Base-by-base conservation (phyloP, 2,329 filamentous ascomycete genomes). In the Aureobasidium musti region DNA sequence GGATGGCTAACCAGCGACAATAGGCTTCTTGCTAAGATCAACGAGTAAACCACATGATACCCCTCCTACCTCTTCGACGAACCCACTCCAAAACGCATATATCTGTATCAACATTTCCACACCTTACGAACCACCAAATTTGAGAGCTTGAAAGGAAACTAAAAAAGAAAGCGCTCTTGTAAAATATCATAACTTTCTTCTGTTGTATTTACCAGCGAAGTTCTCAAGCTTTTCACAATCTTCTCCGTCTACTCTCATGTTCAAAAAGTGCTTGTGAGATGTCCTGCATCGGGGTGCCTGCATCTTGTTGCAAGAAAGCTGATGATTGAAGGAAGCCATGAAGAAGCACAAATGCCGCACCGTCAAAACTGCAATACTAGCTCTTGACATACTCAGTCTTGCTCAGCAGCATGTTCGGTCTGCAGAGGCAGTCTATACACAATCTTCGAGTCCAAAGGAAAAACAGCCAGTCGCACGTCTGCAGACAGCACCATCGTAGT, bases 11-110 rank as follows among this genome's bases (percentile, higher is more conserved):
- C 10, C 6, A 8, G 10, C 6, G 33, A 28, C n/a, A 28, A 30
- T 74, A 97, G 94, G 80, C 91, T 99, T 73, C 88, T 99, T 69
- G 95, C 95, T 80, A 99, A 98, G 90, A 97, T 99, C 87, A 97
- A 92, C 82, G 94, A 98, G 86, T 97, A 91, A 64, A 67, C 14
- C 13, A 21, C 37, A 64, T 54, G 61, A 64, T 64, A 64, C 61
- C 61, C 47, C 49, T 35, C 21, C 30, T 8, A 11, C 41, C 19
- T 23, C 45, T 17, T 35, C 39, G 30, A 63, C 43, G 33, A 63
- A 30, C 5, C 21, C 45, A 19, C 45, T 3, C 21, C 45, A 28
- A 28, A 52, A 52, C 19, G n/a, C 59, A 49, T 50, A 50, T 52
- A 52, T 33, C 19, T 63, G 59, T 63, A 63, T 63, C 59, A 52